Evolutionary conservation across 2,329 filamentous ascomycete genomes (phyloP), one percentile per base, ranked within the genome.

Genomic region (Coniochaeta sp.): DNA sequence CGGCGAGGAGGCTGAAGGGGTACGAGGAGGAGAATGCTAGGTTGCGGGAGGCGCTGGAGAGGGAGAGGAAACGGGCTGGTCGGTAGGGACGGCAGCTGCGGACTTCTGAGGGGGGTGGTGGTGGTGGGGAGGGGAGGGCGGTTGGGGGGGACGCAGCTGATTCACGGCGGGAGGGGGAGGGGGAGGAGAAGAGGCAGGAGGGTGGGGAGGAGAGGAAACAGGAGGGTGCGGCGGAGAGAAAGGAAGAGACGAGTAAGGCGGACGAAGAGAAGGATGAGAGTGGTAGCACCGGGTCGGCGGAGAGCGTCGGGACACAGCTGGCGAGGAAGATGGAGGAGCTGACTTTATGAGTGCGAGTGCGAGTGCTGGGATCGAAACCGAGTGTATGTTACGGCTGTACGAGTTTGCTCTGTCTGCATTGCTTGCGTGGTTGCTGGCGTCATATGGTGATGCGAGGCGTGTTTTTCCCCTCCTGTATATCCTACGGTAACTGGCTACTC

Each of bases 1-100:
- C 93, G 31, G 79, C 90, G 59, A 89, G 92, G 76, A 80, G 93
- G 58, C 64, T 69, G 17, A 65, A 59, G 28, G 64, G 64, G 16
- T 66, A 62, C 36, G 67, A 69, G 62, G 61, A 44, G 2, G 67
- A 69, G 63, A 68, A 66, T 38, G 40, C 62, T 47, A 54, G 57
- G 62, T 28, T 69, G 59, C 55, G 65, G 60, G 67, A 64, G 60
- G 59, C 64, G 22, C 38, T 68, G 60, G 67, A 68, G 58, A 56
- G 64, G 54, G 67, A 68, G 62, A 63, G 64, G 63, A 61, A 64
- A 61, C 47, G 67, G 60, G 34, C 34, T 24, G 56, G 56, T 17
- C 56, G 56, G 56, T 58, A 57, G 54, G 54, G 24, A 57, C 54
- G 34, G 34, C 54, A 14, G 34, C 28, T 34, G 31, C 54, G 28